Conservation (phyloP, 2,329 filamentous ascomycete genomes). For the Penicillium corylophilum region DNA sequence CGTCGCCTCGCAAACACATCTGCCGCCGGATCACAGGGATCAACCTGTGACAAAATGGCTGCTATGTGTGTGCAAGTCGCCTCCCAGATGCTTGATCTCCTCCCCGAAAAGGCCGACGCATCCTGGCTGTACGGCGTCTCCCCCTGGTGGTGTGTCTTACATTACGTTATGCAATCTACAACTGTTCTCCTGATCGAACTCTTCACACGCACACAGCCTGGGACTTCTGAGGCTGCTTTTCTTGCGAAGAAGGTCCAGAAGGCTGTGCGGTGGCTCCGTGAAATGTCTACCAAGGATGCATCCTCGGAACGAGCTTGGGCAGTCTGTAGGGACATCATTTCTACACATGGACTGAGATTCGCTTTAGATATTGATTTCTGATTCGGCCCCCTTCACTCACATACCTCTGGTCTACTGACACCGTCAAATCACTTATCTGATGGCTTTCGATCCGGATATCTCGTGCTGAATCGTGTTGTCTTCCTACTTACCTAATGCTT, state of each 20-base stretch:
- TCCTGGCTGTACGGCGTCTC: slow-evolving; percentile 32
- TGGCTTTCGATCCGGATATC: neutral
- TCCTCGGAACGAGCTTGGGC: slow-evolving; percentile 37
- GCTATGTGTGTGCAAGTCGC: slow-evolving; percentile 38
- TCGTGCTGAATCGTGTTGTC: neutral
- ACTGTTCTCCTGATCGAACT: slow-evolving; percentile 41
- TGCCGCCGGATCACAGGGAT: slow-evolving; percentile 24
- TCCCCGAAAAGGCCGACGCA: slow-evolving; percentile 35
- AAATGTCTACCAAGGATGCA: slow-evolving; percentile 35
- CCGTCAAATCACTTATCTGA: neutral
- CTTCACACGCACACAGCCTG: slow-evolving; percentile 32
- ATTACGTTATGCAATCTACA: slow-evolving; percentile 42
- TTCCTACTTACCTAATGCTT: neutral
- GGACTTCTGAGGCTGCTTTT: slow-evolving; percentile 27
- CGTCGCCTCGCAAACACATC: slow-evolving; percentile 36
- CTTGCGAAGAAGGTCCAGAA: slow-evolving; percentile 35
- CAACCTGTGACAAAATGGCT: slow-evolving; percentile 36
- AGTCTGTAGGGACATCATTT: slow-evolving; percentile 29
- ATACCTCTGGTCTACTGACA: neutral
- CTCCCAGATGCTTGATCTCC: slow-evolving; percentile 32
- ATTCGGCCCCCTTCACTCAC: neutral
- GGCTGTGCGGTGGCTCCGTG: slow-evolving; percentile 36
- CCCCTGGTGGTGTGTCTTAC: slow-evolving; percentile 44
- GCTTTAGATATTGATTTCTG: slow-evolving; percentile 8
- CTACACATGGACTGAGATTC: slow-evolving; percentile 19